Conservation (phyloP, 208 protist genomes). For the Leishmania turanica region DNA sequence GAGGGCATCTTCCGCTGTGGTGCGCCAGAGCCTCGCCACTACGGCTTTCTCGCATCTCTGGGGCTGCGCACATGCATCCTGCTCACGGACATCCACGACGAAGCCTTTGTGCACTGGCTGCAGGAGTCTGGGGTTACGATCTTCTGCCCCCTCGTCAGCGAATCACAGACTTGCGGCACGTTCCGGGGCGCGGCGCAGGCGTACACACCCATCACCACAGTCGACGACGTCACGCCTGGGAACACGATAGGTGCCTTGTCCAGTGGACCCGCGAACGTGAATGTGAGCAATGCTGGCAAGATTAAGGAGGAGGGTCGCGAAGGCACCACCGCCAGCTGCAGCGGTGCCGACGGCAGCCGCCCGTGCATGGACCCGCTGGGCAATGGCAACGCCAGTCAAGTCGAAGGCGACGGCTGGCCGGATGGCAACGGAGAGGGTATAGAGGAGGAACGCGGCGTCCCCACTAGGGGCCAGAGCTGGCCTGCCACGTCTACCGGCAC, state of each 20-base stretch:
- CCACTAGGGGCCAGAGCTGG: not conserved
- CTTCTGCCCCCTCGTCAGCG: constrained; percentile 58
- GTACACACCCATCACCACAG: constrained; percentile 1
- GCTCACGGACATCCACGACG: constrained; percentile 92
- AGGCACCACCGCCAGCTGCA: not conserved
- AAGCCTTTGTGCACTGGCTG: constrained; percentile 93
- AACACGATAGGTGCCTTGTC: constrained; percentile 3
- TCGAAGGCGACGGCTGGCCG: constrained; percentile 1
- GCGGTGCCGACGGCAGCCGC: not conserved
- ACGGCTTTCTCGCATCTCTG: constrained; percentile 96
- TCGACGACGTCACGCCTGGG: constrained; percentile 20
- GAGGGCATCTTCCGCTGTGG: constrained; percentile 96
- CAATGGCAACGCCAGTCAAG: not conserved
- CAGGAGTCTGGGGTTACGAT: constrained; percentile 92
- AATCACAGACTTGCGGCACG: constrained; percentile 7
- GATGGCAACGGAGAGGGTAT: constrained; percentile 1
- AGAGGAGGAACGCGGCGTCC: constrained; percentile 5
- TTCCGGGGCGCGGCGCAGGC: constrained; percentile 3
- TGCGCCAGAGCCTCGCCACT: constrained; percentile 96
- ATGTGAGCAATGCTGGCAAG: not conserved
- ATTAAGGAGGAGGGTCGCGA: constrained; percentile 6
- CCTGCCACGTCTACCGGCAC: not conserved
- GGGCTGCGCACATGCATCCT: constrained; percentile 95
- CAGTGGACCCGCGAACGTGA: not conserved
- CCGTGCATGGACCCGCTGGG: not conserved